phyloP scores from a whole-genome alignment of 2,329 filamentous ascomycete species.

The Sclerotinia minor region DNA sequence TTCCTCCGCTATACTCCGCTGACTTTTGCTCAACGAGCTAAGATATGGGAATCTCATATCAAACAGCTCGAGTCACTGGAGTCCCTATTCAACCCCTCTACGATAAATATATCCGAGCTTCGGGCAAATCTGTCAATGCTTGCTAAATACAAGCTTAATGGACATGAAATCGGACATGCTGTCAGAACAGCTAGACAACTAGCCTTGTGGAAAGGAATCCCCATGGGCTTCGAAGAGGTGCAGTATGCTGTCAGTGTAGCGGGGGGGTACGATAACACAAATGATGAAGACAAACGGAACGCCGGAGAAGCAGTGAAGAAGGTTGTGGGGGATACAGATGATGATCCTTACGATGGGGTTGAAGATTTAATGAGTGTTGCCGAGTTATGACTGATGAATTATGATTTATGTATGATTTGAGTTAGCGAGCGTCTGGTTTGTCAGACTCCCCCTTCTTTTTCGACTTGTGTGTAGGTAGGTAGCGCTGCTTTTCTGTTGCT shows the following conservation, averaged over 20 bases:
- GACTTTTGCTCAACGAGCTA: constrained; percentile 14
- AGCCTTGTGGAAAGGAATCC: constrained; percentile 21
- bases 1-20: constrained; percentile 36
- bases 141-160: constrained; percentile 20
- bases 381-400: constrained; percentile 15
- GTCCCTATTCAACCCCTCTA: constrained; percentile 25
- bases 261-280: background rate
- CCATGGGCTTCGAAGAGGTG: constrained; percentile 20
- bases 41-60: constrained; percentile 28
- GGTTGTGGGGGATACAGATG: constrained; percentile 1
- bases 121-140: constrained; percentile 11
- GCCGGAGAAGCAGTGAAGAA: background rate
- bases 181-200: constrained; percentile 26
- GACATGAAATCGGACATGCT: constrained; percentile 23
- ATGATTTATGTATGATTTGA: constrained; percentile 12
- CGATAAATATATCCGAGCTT: constrained; percentile 21
- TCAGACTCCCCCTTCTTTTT: background rate
- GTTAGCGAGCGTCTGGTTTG: background rate
- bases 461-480: background rate
- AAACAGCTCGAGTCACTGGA: constrained; percentile 46
- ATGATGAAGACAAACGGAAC: background rate
- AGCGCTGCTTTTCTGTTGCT: background rate
- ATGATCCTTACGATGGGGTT: constrained; percentile 15
- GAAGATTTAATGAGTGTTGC: constrained; percentile 25
- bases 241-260: constrained; percentile 12